Evolutionary conservation across 2,329 filamentous ascomycete species (phyloP), one percentile per base, ranked within the genome.

Genomic region (Penicillium sp.): DNA sequence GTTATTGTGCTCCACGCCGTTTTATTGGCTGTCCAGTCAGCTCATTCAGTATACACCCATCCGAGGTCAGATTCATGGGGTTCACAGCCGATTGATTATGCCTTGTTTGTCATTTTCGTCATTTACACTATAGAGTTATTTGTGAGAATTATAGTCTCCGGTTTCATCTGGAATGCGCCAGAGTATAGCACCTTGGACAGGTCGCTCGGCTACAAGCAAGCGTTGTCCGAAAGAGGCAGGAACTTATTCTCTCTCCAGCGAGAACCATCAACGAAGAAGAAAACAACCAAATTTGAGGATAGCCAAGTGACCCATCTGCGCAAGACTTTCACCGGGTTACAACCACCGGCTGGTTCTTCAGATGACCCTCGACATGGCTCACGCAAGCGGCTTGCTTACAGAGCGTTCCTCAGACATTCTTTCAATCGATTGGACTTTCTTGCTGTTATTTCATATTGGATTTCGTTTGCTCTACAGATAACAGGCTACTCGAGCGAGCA

Each of bases 371-470:
- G 89, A 81, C 77, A 96, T 61, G 89, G 92, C 63, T 90, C 94
- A 70, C 86, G 93, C 59, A 82, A 88, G 63, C 88, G 96, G 62
- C 81, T 99, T 55, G 93, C 95, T 16, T 87, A 94, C 53, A 85
- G 94, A 60, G 95, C 94, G 1, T 97, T 97, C 71, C 77, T 99
- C 55, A 86, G 94, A 16, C 94, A 99, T 72, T 92, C 91, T 0
- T 99, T 99, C 76, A 97, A 97, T 69, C 85, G 94, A 52, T 81
- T 97, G 11, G 94, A 99, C 70, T 97, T 97, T 71, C 79, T 99
- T 53, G 95, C 94, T 1, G 89, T 99, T 7, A 80, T 94, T n/a
- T 88, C 93, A 0, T 99, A 91, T 73, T 99, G 94, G 94, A 87
- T 96, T 57, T 87, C 90, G 1, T 94, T 97, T 66, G 71, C 84